Conservation (phyloP, 2,329 filamentous ascomycete genomes). For the Phialemonium atrogriseum region DNA sequence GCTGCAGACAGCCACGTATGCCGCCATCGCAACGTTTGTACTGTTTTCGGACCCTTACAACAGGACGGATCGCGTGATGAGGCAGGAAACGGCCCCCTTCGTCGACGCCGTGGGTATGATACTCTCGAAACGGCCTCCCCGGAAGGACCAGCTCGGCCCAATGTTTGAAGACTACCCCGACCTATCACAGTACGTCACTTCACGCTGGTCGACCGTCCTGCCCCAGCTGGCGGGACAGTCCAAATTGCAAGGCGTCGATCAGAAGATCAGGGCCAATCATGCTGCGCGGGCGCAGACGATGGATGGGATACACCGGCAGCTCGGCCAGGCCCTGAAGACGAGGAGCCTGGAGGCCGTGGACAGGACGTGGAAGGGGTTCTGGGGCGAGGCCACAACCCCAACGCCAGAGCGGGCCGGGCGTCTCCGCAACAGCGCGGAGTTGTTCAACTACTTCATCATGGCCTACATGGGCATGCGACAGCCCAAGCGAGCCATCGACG, state of each 20-base stretch:
- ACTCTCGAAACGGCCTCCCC: conserved; percentile 9
- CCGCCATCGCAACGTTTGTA: conserved; percentile 29
- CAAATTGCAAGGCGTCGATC: background rate
- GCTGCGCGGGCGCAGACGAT: background rate
- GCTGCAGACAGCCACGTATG: conserved; percentile 19
- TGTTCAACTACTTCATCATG: conserved; percentile 27
- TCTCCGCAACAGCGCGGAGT: conserved; percentile 9
- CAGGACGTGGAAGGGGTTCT: conserved; percentile 19
- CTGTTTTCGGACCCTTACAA: conserved; percentile 25
- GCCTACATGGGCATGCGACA: conserved; percentile 21
- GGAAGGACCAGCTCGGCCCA: conserved; percentile 6
- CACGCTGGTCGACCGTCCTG: conserved; percentile 7
- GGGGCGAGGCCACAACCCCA: conserved; percentile 13
- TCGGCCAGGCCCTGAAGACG: conserved; percentile 18
- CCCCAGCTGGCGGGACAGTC: conserved; percentile 4
- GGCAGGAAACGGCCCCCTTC: conserved; percentile 12
- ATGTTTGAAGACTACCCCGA: conserved; percentile 13
- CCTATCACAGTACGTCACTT: conserved; percentile 13
- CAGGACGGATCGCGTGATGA: conserved; percentile 7
- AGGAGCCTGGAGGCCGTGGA: conserved; percentile 16
- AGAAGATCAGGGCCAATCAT: background rate
- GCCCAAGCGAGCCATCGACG: conserved; percentile 19
- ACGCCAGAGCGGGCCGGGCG: conserved; percentile 8
- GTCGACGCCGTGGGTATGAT: conserved; percentile 12
- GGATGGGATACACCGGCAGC: conserved; percentile 12